phyloP scores from a whole-genome alignment of 2,329 filamentous ascomycete genomes.

The Cylindrodendrum hubeiense region DNA sequence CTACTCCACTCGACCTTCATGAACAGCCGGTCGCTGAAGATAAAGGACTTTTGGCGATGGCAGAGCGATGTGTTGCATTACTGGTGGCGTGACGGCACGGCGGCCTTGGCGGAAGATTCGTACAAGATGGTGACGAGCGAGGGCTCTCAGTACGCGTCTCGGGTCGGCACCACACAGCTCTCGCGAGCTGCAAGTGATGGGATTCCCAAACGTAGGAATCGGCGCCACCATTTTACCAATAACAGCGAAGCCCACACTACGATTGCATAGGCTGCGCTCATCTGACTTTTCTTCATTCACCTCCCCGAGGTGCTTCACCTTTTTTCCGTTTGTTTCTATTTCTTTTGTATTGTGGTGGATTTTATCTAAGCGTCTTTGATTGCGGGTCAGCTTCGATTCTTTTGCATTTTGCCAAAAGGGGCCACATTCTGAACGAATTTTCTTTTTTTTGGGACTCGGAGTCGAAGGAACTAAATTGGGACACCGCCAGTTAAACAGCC shows the following conservation, averaged over 20 bases:
- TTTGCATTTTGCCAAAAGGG: not conserved
- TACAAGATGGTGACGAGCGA: conserved; percentile 35
- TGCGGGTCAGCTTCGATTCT: conserved; percentile 3
- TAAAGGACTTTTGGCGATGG: conserved; percentile 51
- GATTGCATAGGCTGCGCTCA: conserved; percentile 1
- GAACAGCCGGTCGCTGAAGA: conserved; percentile 44
- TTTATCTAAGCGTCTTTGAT: not conserved
- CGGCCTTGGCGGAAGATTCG: conserved; percentile 30
- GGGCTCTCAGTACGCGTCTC: conserved; percentile 41
- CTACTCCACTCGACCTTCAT: conserved; percentile 54
- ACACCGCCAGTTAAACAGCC: conserved; percentile 19
- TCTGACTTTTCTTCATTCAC: not conserved
- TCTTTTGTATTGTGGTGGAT: not conserved
- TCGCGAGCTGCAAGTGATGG: conserved; percentile 47
- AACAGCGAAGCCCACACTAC: conserved; percentile 31
- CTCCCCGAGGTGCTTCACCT: not conserved
- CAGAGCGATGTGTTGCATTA: conserved; percentile 54
- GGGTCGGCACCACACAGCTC: conserved; percentile 40
- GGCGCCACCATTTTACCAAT: conserved; percentile 18
- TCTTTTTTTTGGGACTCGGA: conserved; percentile 9
- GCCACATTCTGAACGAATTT: not conserved
- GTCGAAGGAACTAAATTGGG: conserved; percentile 22
- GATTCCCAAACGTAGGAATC: conserved; percentile 11
- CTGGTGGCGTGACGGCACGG: conserved; percentile 51
- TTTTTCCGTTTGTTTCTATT: not conserved